These are phyloP conservation scores for Elaeis oleifera DNA, from an alignment of 202 grass and related monocot genomes.

Conservation along the genomic window DNA sequence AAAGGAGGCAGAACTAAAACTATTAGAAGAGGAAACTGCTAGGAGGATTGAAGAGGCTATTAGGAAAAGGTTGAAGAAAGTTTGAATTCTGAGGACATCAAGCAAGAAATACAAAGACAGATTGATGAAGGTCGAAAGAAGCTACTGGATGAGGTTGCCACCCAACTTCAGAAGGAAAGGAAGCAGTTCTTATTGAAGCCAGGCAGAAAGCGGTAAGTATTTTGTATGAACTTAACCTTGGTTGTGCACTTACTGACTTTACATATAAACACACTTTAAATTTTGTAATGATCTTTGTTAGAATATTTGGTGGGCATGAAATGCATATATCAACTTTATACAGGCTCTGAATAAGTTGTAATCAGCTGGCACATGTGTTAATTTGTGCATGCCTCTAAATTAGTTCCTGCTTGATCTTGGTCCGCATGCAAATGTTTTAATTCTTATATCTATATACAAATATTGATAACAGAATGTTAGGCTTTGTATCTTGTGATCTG, in stretches of 20 bases:
- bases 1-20: constrained; percentile 92
- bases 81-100: constrained; percentile 90
- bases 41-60: constrained; percentile 87
- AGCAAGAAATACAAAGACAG: constrained; percentile 83
- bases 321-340: background rate
- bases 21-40: constrained; percentile 90
- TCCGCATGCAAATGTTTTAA: too few species aligned
- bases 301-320: background rate
- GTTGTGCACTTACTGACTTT: background rate
- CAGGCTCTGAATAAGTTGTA: background rate
- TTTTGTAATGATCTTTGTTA: background rate
- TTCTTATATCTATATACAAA: too few species aligned
- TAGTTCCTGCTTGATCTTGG: too few species aligned
- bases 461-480: too few species aligned
- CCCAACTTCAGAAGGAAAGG: constrained; percentile 94
- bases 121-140: constrained; percentile 87
- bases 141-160: constrained; percentile 59
- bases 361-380: background rate
- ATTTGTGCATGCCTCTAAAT: too few species aligned
- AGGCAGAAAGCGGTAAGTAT: constrained; percentile 57
- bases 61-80: constrained; percentile 81
- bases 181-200: constrained; percentile 56
- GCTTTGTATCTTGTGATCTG: too few species aligned
- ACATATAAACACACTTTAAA: too few species aligned
- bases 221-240: background rate